A percentile compares a stretch with the other conserved stretches of the same genome.
Conservation (phyloP, 225 moss, liverwort and hornwort species). For the Pleurozium schreberi region DNA sequence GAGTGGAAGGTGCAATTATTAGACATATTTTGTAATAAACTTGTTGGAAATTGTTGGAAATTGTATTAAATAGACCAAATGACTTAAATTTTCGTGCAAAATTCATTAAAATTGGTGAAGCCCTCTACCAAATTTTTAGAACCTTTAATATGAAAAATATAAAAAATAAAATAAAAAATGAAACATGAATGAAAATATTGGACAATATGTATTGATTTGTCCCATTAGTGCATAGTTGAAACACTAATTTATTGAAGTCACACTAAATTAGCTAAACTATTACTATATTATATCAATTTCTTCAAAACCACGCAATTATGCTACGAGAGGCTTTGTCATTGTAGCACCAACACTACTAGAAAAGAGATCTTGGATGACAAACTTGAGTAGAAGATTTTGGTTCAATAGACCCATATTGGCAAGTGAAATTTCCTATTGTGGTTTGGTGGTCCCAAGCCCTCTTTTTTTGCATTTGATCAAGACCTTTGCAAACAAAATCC, state of each 20-base stretch:
- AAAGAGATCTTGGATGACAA: not conserved
- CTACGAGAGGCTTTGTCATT: not conserved
- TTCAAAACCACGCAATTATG: not conserved
- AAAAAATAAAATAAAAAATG: not conserved
- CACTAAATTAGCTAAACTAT: not conserved
- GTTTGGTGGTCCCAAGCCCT: rapidly evolving
- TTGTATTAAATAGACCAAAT: not conserved
- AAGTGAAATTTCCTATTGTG: not conserved
- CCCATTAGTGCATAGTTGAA: not conserved
- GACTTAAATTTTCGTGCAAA: not conserved
- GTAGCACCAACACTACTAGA: not conserved
- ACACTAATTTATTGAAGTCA: not conserved
- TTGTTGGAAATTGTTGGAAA: not conserved
- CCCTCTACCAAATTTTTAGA: not conserved
- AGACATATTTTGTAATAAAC: not conserved
- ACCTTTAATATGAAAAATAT: not conserved
- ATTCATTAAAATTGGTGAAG: rapidly evolving
- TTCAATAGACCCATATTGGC: rapidly evolving
- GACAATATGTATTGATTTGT: not conserved
- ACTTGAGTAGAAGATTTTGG: rapidly evolving
- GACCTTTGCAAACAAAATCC: not conserved
- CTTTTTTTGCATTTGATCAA: not conserved
- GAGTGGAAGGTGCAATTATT: not conserved
- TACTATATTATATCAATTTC: not conserved
- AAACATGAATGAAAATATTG: not conserved